Conservation (phyloP, 495 filamentous ascomycete genomes). For the Lichina pygmaea region DNA sequence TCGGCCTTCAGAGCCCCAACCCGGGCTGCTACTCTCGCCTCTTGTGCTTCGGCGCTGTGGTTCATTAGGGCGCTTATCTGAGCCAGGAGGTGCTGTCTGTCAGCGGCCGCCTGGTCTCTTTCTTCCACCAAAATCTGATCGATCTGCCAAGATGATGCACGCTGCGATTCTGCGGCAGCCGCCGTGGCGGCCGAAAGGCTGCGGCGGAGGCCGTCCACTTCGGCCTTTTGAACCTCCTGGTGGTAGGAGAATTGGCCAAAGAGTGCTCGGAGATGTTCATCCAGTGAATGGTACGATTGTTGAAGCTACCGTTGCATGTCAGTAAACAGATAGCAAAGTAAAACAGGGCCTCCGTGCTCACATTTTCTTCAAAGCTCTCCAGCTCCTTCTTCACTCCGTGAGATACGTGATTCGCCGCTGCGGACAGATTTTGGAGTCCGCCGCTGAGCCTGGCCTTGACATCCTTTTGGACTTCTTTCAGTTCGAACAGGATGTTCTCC, state of each 20-base stretch:
- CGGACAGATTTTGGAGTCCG: slow-evolving; percentile 60
- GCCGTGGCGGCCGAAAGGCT: slow-evolving; percentile 42
- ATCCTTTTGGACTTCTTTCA: slow-evolving; percentile 11
- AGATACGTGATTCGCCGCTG: slow-evolving; percentile 65
- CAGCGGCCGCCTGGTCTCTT: slow-evolving; percentile 37
- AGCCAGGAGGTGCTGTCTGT: slow-evolving; percentile 42
- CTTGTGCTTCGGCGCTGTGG: slow-evolving; percentile 42
- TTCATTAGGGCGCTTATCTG: slow-evolving; percentile 57
- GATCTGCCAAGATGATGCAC: slow-evolving; percentile 35
- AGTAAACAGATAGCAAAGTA: not conserved
- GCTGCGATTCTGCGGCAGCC: slow-evolving; percentile 35
- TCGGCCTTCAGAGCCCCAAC: slow-evolving; percentile 31
- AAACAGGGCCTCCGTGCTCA: slow-evolving; percentile 7
- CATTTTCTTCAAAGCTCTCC: slow-evolving; percentile 49
- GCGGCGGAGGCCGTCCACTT: slow-evolving; percentile 40
- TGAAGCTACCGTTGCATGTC: slow-evolving; percentile 26
- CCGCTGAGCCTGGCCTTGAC: slow-evolving; percentile 67
- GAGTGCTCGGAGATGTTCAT: slow-evolving; percentile 62
- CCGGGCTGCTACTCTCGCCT: slow-evolving; percentile 36
- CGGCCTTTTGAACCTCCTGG: slow-evolving; percentile 47
- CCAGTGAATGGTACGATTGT: slow-evolving; percentile 60
- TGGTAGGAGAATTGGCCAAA: slow-evolving; percentile 58
- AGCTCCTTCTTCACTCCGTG: slow-evolving; percentile 79
- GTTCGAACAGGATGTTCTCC: slow-evolving; percentile 76
- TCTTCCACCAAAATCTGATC: slow-evolving; percentile 52